Percentiles rank a stretch among this genome's conserved stretches.
Conservation (phyloP, 129 eudicot species). For the Helianthus annuus region DNA sequence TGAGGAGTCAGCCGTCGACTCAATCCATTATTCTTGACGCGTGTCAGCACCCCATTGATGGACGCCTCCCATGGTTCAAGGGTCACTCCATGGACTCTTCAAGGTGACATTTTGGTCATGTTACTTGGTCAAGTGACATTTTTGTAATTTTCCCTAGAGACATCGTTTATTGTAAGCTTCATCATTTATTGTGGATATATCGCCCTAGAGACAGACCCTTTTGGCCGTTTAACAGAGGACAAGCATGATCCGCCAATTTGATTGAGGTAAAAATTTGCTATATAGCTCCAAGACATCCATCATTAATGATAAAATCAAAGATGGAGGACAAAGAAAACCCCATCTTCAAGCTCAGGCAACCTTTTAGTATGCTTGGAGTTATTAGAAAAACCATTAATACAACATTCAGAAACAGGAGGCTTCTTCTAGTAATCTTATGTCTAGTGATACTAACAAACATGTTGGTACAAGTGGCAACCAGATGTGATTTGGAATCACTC, state of each 20-base stretch:
- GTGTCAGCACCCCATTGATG: too few relatives aligned
- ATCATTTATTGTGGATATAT: background rate
- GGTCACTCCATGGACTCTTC: too few relatives aligned
- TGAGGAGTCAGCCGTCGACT: too few relatives aligned
- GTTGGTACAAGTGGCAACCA: slow-evolving; percentile 6
- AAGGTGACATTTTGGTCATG: too few relatives aligned
- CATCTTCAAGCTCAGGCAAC: slow-evolving; percentile 13
- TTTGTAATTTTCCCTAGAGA: slow-evolving; percentile 2
- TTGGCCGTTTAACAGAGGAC: background rate
- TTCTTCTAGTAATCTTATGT: slow-evolving; percentile 19
- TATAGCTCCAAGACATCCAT: background rate
- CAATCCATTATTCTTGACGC: too few relatives aligned
- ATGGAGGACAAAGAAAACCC: slow-evolving; percentile 23
- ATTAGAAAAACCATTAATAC: slow-evolving; percentile 34
- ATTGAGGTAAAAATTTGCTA: background rate
- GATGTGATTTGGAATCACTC: background rate
- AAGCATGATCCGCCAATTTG: slow-evolving; percentile 16
- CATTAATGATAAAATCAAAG: slow-evolving; percentile 8
- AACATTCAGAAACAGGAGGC: slow-evolving; percentile 18
- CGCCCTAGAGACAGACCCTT: background rate
- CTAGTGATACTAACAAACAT: slow-evolving; percentile 22
- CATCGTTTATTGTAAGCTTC: slow-evolving; percentile 19
- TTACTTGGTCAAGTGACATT: too few relatives aligned
- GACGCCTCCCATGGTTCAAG: too few relatives aligned
- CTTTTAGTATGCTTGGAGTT: slow-evolving; percentile 30